Base-by-base conservation (phyloP, 768 basidiomycete genomes). In the Tricholoma saponaceum region DNA sequence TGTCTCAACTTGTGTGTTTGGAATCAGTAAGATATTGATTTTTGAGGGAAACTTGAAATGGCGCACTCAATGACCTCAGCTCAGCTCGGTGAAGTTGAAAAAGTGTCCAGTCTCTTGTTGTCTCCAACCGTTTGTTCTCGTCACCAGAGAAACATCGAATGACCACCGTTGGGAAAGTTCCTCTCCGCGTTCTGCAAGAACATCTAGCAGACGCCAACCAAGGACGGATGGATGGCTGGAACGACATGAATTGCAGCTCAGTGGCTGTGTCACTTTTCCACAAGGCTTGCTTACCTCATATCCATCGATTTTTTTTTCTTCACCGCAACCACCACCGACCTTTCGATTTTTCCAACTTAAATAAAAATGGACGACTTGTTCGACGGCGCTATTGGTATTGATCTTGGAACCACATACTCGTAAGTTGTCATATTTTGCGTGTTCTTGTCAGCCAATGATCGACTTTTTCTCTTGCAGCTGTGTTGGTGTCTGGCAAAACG, bases 401-500 rank as follows among this genome's bases (percentile, higher is more conserved):
- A 95, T 83, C 87, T 92, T 67, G 95, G 95, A 67, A 97, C 95
- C 62, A 98, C 95, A 65, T 98, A 98, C 86, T 92, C 92, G 90
- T 92, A 71, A 65, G 87, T 74, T 14, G 43, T 63, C 23, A 28
- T 59, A 60, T 69, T 30, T 16, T 8, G 26, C 39, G 33, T 50
- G 10, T 41, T 46, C 39, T 51, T 56, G 35, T 30, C 51, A 18
- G 43, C 16, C 22, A 32, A 14, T 56, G 49, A 51, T 68, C 61
- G 63, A 47, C 25, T 32, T 59, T 67, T 32, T 59, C 67, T 62
- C 66, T 53, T 67, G 35, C 66, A 96, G 94, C 50, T 98, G 95
- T 74, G 96, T 98, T 67, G 96, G 94, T 80, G 95, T 98, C 70
- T 98, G 95, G 95, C 93, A 96, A 84, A 95, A 97, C 76, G 96